A percentile compares a stretch with the other conserved stretches of the same genome.
Evolutionary conservation across 2,329 filamentous ascomycete species (phyloP).

Genomic region (Penicillium vulpinum): DNA sequence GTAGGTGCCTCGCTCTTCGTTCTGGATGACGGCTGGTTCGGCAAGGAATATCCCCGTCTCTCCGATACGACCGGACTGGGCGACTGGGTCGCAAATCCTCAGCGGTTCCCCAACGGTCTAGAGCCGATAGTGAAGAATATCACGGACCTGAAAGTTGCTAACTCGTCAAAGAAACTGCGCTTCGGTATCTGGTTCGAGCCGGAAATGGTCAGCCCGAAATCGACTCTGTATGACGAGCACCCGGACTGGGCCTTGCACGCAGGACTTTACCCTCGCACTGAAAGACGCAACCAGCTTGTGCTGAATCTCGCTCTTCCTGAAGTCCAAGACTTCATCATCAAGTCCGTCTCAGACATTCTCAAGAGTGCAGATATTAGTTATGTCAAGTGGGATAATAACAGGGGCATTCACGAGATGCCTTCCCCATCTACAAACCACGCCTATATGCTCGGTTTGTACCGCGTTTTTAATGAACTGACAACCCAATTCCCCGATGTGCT

Average conservation of each 20-base stretch:
- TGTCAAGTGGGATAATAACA: constrained; percentile 69
- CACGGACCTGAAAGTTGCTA: constrained; percentile 51
- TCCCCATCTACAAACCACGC: constrained; percentile 56
- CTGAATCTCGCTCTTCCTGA: constrained; percentile 62
- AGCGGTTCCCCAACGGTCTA: constrained; percentile 60
- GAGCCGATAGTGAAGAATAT: constrained; percentile 53
- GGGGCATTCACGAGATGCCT: constrained; percentile 62
- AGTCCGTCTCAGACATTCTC: constrained; percentile 56
- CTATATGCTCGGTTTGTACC: constrained; percentile 66
- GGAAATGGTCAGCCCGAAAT: constrained; percentile 67
- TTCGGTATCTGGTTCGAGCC: constrained; percentile 70
- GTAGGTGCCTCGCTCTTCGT: constrained; percentile 65
- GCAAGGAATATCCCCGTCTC: constrained; percentile 60
- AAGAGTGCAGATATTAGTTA: constrained; percentile 57
- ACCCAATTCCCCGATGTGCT: constrained; percentile 61
- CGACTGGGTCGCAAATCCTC: constrained; percentile 62
- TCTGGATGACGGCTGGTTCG: constrained; percentile 69
- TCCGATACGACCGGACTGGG: constrained; percentile 61
- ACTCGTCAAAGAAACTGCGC: constrained; percentile 51
- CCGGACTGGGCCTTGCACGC: constrained; percentile 65
- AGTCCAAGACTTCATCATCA: constrained; percentile 64
- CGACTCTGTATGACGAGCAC: constrained; percentile 60
- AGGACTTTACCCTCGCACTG: constrained; percentile 56
- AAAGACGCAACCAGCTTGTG: constrained; percentile 60
- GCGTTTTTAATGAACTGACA: constrained; percentile 61